Base-by-base conservation (phyloP, 768 basidiomycete species). In the Russula sp. region DNA sequence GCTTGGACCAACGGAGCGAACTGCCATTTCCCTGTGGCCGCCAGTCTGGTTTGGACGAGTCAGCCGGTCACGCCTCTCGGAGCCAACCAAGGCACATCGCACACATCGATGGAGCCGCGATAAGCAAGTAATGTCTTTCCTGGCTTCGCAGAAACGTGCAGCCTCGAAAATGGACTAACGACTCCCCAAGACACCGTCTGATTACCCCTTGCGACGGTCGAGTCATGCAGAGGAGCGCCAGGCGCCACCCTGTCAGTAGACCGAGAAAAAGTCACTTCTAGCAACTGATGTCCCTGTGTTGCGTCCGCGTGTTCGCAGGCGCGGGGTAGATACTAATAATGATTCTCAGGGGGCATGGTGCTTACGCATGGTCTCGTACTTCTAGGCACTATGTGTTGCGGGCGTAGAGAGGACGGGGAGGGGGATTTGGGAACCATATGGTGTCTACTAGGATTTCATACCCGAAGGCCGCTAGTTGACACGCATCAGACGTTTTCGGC, bases 41-140 rank as follows among this genome's bases (percentile, higher is more conserved):
- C n/a, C 6, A n/a, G 35, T 40, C 35, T 40, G 53, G 35, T 40
- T 54, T 39, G 53, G 47, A 27, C 53, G 37, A 14, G 16, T 27
- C 35, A 20, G 22, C 37, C 22, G 53, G 22, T 22, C 53, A 54
- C 35, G 11, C 22, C 47, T 27, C 47, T 40, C 11, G 20, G 47
- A 27, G 22, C 10, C 11, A 11, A 16, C n/a, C 39, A 39, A 54
- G 39, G 53, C 53, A 54, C 37, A 20, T 37, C 35, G 11, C 53
- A n/a, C 44, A 22, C 47, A 54, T 54, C 53, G 53, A 54, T 54
- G 39, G 14, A 54, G 4, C 53, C 37, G 37, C 53, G 53, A 54
- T 54, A 54, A 54, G 53, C 35, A 53, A 53, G n/a, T 7, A 16
- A 3, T 0, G 4, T 10, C 32, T 6, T 6, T 22, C 16, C 20